These are phyloP conservation scores for Piloderma croceum DNA, from an alignment of 768 basidiomycete genomes.

Conservation along the genomic window DNA sequence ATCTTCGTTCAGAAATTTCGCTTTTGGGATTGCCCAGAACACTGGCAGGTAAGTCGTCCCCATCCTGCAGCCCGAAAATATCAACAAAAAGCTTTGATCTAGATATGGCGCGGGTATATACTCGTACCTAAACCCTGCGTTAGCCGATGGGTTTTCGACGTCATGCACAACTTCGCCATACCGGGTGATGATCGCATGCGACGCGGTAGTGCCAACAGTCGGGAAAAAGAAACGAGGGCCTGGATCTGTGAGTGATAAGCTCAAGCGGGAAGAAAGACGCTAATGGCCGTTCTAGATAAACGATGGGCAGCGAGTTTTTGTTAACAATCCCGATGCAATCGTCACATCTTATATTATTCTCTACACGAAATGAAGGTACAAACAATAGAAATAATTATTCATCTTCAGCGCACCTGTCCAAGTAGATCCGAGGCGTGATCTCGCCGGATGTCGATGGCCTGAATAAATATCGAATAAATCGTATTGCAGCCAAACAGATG, in stretches of 20 bases:
- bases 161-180: slow-evolving; percentile 36
- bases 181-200: slow-evolving; percentile 36
- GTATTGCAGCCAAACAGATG: too few relatives aligned
- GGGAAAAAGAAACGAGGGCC: not conserved
- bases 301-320: not conserved
- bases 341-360: not conserved
- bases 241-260: not conserved
- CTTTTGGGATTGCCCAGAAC: slow-evolving; percentile 29
- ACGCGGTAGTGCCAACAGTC: slow-evolving; percentile 9
- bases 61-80: not conserved
- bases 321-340: not conserved
- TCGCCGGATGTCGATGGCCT: too few relatives aligned
- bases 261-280: not conserved
- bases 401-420: too few relatives aligned
- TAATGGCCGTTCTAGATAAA: not conserved
- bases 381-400: too few relatives aligned
- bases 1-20: slow-evolving; percentile 30
- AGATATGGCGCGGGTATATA: slow-evolving; percentile 34
- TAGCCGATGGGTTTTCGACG: slow-evolving; percentile 31
- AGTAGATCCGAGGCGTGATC: too few relatives aligned
- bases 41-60: slow-evolving; percentile 30
- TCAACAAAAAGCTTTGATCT: slow-evolving; percentile 1
- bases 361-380: too few relatives aligned
- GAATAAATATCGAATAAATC: too few relatives aligned
- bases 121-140: slow-evolving; percentile 28